A percentile compares a stretch with the other conserved stretches of the same genome.
Evolutionary conservation across 352 stramenopile genomes (phyloP).

Genomic region (Globisporangium cystogenes): DNA sequence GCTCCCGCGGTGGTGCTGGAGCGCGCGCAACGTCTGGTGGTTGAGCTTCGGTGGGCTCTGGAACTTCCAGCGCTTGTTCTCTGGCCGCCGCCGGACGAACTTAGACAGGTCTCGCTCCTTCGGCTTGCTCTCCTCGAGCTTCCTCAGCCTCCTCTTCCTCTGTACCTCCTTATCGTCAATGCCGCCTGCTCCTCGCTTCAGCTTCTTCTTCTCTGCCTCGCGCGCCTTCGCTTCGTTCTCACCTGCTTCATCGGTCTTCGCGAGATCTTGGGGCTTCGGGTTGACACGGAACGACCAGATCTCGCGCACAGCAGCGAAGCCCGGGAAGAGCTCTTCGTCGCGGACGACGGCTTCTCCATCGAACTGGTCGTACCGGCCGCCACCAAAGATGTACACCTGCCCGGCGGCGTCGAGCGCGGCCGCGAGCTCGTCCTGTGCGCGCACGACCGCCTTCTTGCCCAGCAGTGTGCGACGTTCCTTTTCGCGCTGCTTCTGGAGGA

Average conservation of each 20-base stretch:
- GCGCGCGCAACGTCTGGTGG: conserved; percentile 19
- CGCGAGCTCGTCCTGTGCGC: conserved; percentile 78
- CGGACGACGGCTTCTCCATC: conserved; percentile 31
- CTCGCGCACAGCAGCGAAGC: conserved; percentile 53
- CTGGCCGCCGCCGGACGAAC: conserved; percentile 51
- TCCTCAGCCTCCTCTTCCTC: conserved; percentile 5
- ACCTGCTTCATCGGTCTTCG: not conserved
- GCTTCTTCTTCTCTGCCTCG: not conserved
- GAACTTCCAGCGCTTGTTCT: conserved; percentile 70
- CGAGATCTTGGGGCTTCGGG: not conserved
- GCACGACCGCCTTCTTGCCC: conserved; percentile 44
- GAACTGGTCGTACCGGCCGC: conserved; percentile 85
- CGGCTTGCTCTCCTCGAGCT: conserved; percentile 10
- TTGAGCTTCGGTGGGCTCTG: conserved; percentile 60
- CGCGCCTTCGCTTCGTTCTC: not conserved
- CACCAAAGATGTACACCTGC: conserved; percentile 91
- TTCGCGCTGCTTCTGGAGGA: conserved; percentile 67
- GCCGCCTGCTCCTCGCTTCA: conserved; percentile 4
- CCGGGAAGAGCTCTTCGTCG: conserved; percentile 55
- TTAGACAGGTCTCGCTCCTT: conserved; percentile 15
- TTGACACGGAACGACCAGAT: conserved; percentile 56
- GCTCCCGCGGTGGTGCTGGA: conserved; percentile 12
- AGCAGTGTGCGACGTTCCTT: conserved; percentile 45
- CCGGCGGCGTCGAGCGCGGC: conserved; percentile 88
- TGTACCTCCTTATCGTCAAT: conserved; percentile 9